A percentile compares a stretch with the other conserved stretches of the same genome.
Conservation (phyloP, 106 monocot species). For the Dactylorhiza incarnata region DNA sequence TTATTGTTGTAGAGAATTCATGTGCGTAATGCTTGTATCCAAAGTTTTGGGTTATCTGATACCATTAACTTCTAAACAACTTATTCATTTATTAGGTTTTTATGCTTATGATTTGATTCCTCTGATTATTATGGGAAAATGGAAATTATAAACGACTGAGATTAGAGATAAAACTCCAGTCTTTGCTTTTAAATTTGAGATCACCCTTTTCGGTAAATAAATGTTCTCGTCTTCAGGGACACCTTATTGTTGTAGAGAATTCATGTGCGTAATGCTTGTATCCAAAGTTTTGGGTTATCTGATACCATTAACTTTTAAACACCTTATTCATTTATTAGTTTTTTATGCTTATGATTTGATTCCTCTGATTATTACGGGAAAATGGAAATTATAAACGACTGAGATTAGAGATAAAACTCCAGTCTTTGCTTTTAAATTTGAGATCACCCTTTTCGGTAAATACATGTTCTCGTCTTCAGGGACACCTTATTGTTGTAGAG, state of each 20-base stretch:
- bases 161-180: no score
- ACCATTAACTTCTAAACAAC: neutral
- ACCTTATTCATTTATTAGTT: neutral
- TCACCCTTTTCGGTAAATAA: no score
- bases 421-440: neutral
- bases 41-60: neutral
- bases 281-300: neutral
- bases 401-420: no score
- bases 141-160: no score
- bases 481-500: constrained; percentile 79
- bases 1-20: no score
- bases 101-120: no score
- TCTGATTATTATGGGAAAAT: neutral
- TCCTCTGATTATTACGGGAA: neutral
- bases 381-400: no score
- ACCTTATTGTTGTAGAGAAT: no score
- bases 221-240: no score
- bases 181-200: no score
- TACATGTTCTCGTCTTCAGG: constrained; percentile 27
- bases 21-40: neutral
- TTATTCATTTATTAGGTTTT: neutral
- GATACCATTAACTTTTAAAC: neutral
- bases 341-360: neutral
- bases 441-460: neutral
- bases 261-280: neutral